Percentiles rank a stretch among this genome's conserved stretches.
phyloP scores from a whole-genome alignment of 1,284 basidiomycete species.

The Psilocybe mexicana region DNA sequence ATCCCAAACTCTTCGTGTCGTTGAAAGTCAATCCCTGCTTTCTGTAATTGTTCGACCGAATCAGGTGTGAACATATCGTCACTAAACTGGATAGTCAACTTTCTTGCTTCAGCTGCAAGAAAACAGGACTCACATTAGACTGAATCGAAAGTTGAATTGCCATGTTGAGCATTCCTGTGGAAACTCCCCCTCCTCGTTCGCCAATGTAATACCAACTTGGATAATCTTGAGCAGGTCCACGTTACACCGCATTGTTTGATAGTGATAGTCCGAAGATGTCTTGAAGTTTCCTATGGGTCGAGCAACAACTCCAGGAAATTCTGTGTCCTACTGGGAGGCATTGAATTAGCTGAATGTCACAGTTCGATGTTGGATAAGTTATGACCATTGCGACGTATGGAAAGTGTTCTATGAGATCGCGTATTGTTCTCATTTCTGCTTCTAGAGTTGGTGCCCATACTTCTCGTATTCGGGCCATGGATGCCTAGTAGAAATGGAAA shows the following conservation, averaged over 20 bases:
- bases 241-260: slow-evolving; percentile 99
- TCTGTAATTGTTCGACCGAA: slow-evolving; percentile 91
- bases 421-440: slow-evolving; percentile 85
- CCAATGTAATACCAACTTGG: slow-evolving; percentile 93
- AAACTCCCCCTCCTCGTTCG: slow-evolving; percentile 90
- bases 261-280: slow-evolving; percentile 97
- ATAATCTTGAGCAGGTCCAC: slow-evolving; percentile 98
- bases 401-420: slow-evolving; percentile 86
- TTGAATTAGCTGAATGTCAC: slow-evolving; percentile 23
- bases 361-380: slow-evolving; percentile 21
- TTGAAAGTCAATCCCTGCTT: slow-evolving; percentile 95
- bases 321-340: slow-evolving; percentile 76
- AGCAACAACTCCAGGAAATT: slow-evolving; percentile 98
- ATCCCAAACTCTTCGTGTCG: slow-evolving; percentile 93
- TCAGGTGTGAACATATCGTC: slow-evolving; percentile 99
- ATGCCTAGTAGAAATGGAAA: neutral
- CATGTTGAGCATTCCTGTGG: slow-evolving; percentile 91
- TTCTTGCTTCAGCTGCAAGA: neutral
- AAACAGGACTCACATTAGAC: slow-evolving; percentile 70
- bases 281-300: slow-evolving; percentile 96
- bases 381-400: slow-evolving; percentile 95
- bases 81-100: slow-evolving; percentile 37
- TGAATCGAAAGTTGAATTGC: slow-evolving; percentile 99
- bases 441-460: slow-evolving; percentile 97
- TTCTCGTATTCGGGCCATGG: slow-evolving; percentile 80